Conservation (phyloP, 129 eudicot species). For the Logfia minima region DNA sequence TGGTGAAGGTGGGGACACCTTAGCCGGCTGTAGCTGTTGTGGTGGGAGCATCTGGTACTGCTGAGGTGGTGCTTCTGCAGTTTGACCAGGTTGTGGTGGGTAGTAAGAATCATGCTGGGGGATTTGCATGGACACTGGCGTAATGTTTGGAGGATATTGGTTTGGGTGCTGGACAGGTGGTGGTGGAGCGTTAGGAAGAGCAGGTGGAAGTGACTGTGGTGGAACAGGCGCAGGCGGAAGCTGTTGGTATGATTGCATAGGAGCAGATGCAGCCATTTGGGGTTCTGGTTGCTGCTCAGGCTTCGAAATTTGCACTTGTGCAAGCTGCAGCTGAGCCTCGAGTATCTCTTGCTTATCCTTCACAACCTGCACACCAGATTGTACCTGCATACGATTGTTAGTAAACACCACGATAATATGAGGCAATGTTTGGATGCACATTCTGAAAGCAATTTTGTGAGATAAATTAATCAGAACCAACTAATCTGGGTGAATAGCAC, state of each 20-base stretch:
- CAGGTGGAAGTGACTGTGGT: constrained; percentile 30
- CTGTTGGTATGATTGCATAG: constrained; percentile 48
- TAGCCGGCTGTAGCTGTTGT: constrained; percentile 32
- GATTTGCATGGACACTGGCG: constrained; percentile 27
- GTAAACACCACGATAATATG: background rate
- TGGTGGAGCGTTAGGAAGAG: constrained; percentile 56
- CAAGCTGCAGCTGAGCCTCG: constrained; percentile 69
- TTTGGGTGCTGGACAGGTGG: constrained; percentile 41
- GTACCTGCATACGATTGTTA: constrained; percentile 55
- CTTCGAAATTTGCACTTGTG: constrained; percentile 63
- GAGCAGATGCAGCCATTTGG: constrained; percentile 39
- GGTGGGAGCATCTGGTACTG: constrained; percentile 60
- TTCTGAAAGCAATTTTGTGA: background rate
- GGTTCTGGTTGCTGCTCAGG: constrained; percentile 44
- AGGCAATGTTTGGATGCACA: background rate
- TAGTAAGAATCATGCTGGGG: constrained; percentile 67
- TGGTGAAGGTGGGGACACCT: constrained; percentile 42
- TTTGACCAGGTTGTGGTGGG: constrained; percentile 53
- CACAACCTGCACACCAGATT: constrained; percentile 58
- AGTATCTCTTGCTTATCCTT: constrained; percentile 90
- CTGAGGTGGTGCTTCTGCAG: constrained; percentile 53
- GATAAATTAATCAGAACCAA: background rate
- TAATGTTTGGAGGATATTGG: constrained; percentile 52
- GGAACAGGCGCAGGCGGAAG: constrained; percentile 33
- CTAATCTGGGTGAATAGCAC: background rate